Evolutionary conservation across 305 asterid species (phyloP).

Genomic region (Caryopteris hybrid): DNA sequence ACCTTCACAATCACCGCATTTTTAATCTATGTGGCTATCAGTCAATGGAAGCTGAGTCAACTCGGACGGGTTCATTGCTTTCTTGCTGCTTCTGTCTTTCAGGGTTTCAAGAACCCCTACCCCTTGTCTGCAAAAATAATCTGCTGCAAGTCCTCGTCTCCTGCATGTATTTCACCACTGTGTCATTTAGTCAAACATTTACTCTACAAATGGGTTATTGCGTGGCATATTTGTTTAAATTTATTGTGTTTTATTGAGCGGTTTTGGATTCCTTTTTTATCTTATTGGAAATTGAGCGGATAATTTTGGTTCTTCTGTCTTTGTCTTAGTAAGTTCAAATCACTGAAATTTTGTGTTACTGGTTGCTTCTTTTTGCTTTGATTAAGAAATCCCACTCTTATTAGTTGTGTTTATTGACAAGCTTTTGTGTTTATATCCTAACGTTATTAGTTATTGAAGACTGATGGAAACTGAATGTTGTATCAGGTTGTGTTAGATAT

Average conservation of each 20-base stretch:
- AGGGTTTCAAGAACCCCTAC: not conserved
- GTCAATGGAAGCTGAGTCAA: not conserved
- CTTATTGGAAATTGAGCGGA: not conserved
- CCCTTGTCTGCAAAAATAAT: not conserved
- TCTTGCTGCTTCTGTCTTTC: not conserved
- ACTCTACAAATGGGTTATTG: not conserved
- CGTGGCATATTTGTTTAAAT: not conserved
- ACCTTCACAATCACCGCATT: not conserved
- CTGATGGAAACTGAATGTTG: not conserved
- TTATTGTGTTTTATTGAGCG: not conserved
- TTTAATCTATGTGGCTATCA: not conserved
- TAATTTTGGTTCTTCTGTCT: not conserved
- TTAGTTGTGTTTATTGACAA: not conserved
- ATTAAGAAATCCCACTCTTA: not conserved
- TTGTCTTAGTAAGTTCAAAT: not conserved
- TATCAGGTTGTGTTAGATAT: not conserved
- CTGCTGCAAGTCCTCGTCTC: not conserved
- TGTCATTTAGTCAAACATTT: not conserved
- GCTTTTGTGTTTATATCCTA: not conserved
- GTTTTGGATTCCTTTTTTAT: not conserved
- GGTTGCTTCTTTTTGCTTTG: not conserved
- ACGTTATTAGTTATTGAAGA: not conserved
- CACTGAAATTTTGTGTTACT: not conserved
- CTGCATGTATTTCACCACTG: not conserved
- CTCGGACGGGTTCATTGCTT: constrained; percentile 1